Base-by-base conservation (phyloP, 2,329 filamentous ascomycete genomes). In the Calonectria ilicicola region DNA sequence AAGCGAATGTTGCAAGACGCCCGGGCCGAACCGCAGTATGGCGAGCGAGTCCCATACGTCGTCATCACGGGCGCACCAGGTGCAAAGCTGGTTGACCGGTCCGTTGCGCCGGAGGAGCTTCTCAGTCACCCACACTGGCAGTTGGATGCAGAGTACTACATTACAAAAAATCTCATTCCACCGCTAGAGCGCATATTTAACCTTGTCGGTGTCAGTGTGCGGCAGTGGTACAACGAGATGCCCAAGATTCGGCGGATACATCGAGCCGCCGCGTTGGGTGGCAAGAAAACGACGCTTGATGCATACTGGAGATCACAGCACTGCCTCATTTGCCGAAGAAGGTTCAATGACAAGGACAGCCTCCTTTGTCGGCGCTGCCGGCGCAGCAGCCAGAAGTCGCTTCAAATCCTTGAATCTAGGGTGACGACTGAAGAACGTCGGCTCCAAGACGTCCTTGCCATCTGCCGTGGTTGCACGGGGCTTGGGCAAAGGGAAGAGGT, bases 181-280 rank as follows among this genome's bases (percentile, higher is more conserved):
- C 97, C 97, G 0, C 89, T 99, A 0, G 96, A 98, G 83, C 93
- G 97, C 32, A 98, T 99, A 76, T 98, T 99, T 86, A 98, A 97
- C 80, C 92, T 99, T 3, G 94, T 98, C 2, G 97, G 97, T 8
- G 97, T 95, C 38, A 98, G 97, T 81, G 94, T 98, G 0, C 87
- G 94, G 21, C 90, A 91, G 72, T 99, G 97, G 97, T 98, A 95
- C 80, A 95, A 98, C 75, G 95, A 98, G 84, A 97, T 98, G 95
- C 96, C 96, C 56, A 98, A 97, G 82, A 88, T 97, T 23, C 94
- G 95, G 80, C 92, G 93, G 10, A 91, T 96, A 56, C 90, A 81
- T 64, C 74, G 82, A 68, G 49, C 82, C 77, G 72, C 80, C 58
- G 80, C 81, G 21, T 74, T 69, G 3, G 80, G 78, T 77, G 77